Base-by-base conservation (phyloP, 2,329 filamentous ascomycete species). In the Cyphellophora europaea region DNA sequence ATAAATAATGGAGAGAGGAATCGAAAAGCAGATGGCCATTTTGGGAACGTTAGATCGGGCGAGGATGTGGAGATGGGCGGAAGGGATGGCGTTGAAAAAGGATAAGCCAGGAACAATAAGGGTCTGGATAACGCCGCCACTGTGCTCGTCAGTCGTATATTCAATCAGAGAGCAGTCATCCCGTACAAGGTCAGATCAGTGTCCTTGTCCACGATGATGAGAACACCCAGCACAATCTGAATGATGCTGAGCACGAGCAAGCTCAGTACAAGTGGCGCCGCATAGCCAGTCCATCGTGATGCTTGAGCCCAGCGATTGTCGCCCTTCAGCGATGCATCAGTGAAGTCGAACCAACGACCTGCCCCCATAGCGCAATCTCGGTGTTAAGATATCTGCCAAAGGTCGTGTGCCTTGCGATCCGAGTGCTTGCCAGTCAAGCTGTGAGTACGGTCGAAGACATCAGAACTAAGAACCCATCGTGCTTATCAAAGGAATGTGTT, bases 81-180 rank as follows among this genome's bases (percentile, higher is more conserved):
- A 42, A 2, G 46, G 44, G 18, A 49, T 44, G 11, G 46, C 39
- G 33, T 49, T 49, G 42, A 49, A 49, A 36, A 49, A 47, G 15
- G 40, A 39, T 11, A 47, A 16, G 5, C 42, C 44, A 10, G 46
- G 44, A 13, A 47, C 37, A 36, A 48, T 42, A 10, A 49, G 36
- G 6, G 46, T 44, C 21, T 49, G 46, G 27, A 49, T 45, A 27
- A 49, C 41, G 30, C 43, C 40, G 10, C 37, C 36, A 31, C 36
- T 45, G 19, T 21, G 19, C 4, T 11, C 29, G n/a, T 27, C 19
- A 28, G 17, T 33, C 27, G 16, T n/a, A n/a, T n/a, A n/a, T n/a
- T 38, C 2, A 8, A 27, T 8, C n/a, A 37, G 13, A 12, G 13
- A 30, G 5, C 25, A 11, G 17, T 31, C 25, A 25, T 6, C 11